These are phyloP conservation scores for Fusarium continuum DNA, from an alignment of 2,329 filamentous ascomycete genomes.

Conservation along the genomic window DNA sequence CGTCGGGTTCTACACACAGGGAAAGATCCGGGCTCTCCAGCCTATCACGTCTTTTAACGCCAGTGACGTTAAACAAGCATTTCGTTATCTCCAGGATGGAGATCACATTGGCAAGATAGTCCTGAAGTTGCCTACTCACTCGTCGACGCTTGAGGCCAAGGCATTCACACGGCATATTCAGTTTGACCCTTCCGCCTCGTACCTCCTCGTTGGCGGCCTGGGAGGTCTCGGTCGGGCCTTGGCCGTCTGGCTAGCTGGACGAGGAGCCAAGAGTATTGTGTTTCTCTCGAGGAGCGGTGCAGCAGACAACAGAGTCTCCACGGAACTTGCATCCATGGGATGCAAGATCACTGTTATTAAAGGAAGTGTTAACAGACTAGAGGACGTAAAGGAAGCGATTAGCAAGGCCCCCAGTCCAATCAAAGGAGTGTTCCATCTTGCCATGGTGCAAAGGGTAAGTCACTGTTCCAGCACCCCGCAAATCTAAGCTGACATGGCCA, in stretches of 20 bases:
- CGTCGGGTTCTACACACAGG: conserved; percentile 14
- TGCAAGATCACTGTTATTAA: background rate
- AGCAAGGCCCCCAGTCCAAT: conserved; percentile 11
- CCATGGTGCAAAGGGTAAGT: conserved; percentile 41
- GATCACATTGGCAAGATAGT: conserved; percentile 19
- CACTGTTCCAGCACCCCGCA: background rate
- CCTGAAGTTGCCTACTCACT: background rate
- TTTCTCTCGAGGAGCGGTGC: conserved; percentile 44
- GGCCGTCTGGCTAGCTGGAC: conserved; percentile 25
- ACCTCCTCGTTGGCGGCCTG: conserved; percentile 39
- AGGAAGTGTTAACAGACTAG: conserved; percentile 4
- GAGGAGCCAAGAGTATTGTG: conserved; percentile 42
- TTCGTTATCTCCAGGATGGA: conserved; percentile 29
- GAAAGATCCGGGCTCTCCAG: background rate
- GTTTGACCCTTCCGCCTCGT: conserved; percentile 10
- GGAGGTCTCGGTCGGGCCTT: conserved; percentile 40
- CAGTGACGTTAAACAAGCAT: conserved; percentile 2
- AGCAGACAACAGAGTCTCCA: conserved; percentile 7
- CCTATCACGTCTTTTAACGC: conserved; percentile 11
- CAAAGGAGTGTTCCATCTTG: conserved; percentile 42
- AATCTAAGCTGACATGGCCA: no score
- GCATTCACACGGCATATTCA: background rate
- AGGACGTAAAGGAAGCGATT: conserved; percentile 22
- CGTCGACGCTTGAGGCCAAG: background rate
- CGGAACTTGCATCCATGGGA: conserved; percentile 24